Evolutionary conservation across 2,329 filamentous ascomycete species (phyloP).

Genomic region (Pseudogymnoascus sp.): DNA sequence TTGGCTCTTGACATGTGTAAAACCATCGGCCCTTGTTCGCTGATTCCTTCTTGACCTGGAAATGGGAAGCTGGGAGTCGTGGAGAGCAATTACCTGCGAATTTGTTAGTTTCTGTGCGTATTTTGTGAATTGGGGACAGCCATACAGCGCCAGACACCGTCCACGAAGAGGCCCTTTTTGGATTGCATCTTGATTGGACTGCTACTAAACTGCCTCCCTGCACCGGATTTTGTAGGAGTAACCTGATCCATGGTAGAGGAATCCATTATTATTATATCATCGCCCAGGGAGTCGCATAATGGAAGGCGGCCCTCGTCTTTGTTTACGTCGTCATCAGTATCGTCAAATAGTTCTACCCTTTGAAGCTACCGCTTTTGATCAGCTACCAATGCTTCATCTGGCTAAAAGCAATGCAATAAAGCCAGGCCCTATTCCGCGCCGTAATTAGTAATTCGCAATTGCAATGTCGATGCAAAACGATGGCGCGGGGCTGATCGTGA

Average conservation of each 20-base stretch:
- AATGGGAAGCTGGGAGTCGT: slow-evolving; percentile 41
- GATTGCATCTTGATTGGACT: not conserved
- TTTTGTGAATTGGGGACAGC: not conserved
- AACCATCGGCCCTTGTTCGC: slow-evolving; percentile 46
- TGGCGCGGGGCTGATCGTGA: not conserved
- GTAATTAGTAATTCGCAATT: not conserved
- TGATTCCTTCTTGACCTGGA: slow-evolving; percentile 42
- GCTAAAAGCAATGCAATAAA: not conserved
- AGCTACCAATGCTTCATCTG: not conserved
- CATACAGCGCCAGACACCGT: slow-evolving; percentile 35
- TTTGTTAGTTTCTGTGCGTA: not conserved
- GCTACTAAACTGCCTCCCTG: not conserved
- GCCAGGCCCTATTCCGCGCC: not conserved
- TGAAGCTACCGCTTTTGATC: not conserved
- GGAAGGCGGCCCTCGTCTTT: not conserved
- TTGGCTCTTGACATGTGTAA: slow-evolving; percentile 44
- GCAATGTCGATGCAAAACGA: not conserved
- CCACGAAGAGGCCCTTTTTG: slow-evolving; percentile 26
- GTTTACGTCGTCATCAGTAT: slow-evolving; percentile 1
- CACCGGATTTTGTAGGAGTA: not conserved
- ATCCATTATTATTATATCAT: not conserved
- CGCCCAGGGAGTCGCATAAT: not conserved
- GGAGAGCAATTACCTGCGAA: slow-evolving; percentile 43
- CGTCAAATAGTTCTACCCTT: not conserved
- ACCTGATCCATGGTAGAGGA: not conserved